Base-by-base conservation (phyloP, 2,329 filamentous ascomycete species). In the Fusarium sororula region DNA sequence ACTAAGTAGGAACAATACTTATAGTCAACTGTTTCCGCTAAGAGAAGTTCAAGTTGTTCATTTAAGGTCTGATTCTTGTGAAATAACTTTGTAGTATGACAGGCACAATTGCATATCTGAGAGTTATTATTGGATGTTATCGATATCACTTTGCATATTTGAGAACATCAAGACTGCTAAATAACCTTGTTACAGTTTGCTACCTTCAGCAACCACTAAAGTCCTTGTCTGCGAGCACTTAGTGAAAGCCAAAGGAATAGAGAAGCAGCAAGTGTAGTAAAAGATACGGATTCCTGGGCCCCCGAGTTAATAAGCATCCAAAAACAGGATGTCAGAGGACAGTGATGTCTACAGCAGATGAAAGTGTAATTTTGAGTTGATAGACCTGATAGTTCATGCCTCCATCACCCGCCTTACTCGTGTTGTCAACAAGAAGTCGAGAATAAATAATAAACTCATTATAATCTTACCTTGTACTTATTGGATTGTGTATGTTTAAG, bases 371-470 rank as follows among this genome's bases (percentile, higher is more conserved):
- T 37, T 17, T 37, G 35, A 35, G 14, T 8, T 8, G 15, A 35
- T 35, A 17, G 8, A 35, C 14, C 35, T 35, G 14, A 17, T 8
- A 35, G 35, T 14, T 35, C 1, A 35, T 35, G 35, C 35, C 2
- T 26, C 24, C 24, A 26, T 26, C 24, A 26, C 24, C 24, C 24
- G 24, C 2, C 35, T 35, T 8, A 35, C 7, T 8, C 6, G 35
- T 35, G 7, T 15, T 37, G 15, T 37, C 8, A 18, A 37, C 35
- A 18, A 37, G 12, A 3, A 4, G 17, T 8, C n/a, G 10, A 8
- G 15, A 8, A 26, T 45, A 4, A 5, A 24, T 17, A 24, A 1
- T 2, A 17, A 42, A 10, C 14, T 24, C 4, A 1, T 12, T 7
- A 17, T 14, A n/a, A n/a, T n/a, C n/a, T n/a, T n/a, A n/a, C n/a